Conservation (phyloP, 169 alveolate species). For the Cryptosporidium sp. region DNA sequence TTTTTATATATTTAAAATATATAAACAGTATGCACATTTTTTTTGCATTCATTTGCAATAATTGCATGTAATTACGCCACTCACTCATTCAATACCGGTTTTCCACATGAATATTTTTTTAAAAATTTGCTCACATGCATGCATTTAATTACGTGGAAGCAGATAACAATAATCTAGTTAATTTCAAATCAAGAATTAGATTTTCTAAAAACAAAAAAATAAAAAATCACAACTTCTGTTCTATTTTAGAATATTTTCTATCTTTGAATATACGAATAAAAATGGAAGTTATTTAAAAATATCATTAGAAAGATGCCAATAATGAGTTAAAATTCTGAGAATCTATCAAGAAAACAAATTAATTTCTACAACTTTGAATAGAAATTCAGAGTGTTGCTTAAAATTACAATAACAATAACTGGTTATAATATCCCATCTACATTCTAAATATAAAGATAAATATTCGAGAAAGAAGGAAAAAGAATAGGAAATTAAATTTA, state of each 20-base stretch:
- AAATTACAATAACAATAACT: no score
- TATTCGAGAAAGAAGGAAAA: background rate
- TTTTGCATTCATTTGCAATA: background rate
- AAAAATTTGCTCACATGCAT: background rate
- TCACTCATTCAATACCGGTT: background rate
- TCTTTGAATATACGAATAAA: no score
- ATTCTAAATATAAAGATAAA: background rate
- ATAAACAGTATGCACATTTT: background rate
- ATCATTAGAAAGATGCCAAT: no score
- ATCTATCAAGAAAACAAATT: no score
- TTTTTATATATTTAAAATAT: no score
- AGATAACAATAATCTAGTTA: background rate
- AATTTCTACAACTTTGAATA: background rate
- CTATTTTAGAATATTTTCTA: no score
- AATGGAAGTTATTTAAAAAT: no score
- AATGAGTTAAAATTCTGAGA: no score
- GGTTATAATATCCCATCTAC: no score
- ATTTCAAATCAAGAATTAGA: background rate
- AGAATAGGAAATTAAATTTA: background rate
- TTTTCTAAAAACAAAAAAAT: no score
- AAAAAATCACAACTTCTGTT: no score
- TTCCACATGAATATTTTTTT: conserved; percentile 3
- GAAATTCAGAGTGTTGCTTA: background rate
- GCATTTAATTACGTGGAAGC: background rate
- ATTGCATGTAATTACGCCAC: background rate